A percentile compares a stretch with the other conserved stretches of the same genome.
Conservation (phyloP, 331 rosid genomes). For the Quercus phellos region DNA sequence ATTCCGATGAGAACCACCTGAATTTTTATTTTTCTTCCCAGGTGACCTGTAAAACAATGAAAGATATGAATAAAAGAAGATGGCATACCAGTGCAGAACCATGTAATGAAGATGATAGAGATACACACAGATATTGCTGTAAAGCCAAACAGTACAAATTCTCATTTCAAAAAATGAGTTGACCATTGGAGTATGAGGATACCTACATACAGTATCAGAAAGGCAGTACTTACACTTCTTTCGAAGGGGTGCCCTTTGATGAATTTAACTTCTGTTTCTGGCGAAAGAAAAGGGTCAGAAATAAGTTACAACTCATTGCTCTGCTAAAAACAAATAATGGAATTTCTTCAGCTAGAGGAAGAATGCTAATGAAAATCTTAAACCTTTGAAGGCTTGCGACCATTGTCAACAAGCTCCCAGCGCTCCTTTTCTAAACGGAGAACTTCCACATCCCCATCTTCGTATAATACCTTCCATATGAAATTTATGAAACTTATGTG, state of each 20-base stretch:
- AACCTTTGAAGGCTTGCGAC: constrained; percentile 71
- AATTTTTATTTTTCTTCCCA: constrained; percentile 36
- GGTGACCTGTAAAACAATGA: constrained; percentile 43
- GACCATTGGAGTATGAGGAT: not conserved
- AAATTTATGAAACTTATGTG: constrained; percentile 12
- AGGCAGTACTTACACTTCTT: constrained; percentile 53
- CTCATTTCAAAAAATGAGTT: not conserved
- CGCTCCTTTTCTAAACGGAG: constrained; percentile 84
- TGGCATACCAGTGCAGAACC: not conserved
- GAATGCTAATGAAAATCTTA: constrained; percentile 18
- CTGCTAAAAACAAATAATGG: constrained; percentile 13
- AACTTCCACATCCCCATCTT: constrained; percentile 91
- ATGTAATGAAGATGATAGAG: constrained; percentile 13
- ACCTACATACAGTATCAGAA: not conserved
- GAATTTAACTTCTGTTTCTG: constrained; percentile 57
- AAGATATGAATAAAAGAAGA: constrained; percentile 24
- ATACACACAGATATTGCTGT: constrained; percentile 3
- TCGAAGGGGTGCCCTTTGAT: constrained; percentile 42
- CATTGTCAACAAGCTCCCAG: constrained; percentile 80
- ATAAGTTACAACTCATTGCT: constrained; percentile 13
- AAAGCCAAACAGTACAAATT: constrained; percentile 16
- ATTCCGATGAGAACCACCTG: constrained; percentile 27
- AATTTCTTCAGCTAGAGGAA: constrained; percentile 20
- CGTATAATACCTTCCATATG: constrained; percentile 64
- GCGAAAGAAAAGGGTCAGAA: constrained; percentile 24